phyloP scores from a whole-genome alignment of 305 asterid species.

The Striga hermonthica region DNA sequence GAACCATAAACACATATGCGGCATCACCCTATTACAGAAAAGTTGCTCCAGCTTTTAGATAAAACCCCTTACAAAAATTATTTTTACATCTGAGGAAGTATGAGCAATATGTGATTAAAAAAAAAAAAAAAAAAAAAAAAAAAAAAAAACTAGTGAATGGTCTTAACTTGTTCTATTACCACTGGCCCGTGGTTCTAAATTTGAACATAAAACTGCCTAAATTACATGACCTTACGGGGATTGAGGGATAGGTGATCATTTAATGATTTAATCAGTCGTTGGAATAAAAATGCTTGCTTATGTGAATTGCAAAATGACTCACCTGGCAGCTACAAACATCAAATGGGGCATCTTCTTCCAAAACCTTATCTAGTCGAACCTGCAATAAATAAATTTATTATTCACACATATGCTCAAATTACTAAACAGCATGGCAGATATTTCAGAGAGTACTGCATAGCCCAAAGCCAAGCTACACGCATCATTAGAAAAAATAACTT shows the following conservation, averaged over 20 bases:
- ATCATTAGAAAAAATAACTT: not conserved
- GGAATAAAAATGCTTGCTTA: not conserved
- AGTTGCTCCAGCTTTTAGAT: too few relatives aligned
- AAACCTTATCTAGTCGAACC: constrained; percentile 69
- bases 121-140: constrained; percentile 19
- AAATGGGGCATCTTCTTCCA: constrained; percentile 90
- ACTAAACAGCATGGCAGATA: not conserved
- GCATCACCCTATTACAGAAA: too few relatives aligned
- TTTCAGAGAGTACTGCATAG: constrained; percentile 5
- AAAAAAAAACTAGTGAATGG: not conserved
- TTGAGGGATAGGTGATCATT: not conserved
- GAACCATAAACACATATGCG: too few relatives aligned
- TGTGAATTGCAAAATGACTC: constrained; percentile 25
- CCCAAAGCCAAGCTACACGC: constrained; percentile 6
- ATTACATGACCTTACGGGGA: too few relatives aligned
- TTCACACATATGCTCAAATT: constrained; percentile 1
- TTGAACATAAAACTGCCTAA: too few relatives aligned
- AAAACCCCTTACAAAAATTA: too few relatives aligned
- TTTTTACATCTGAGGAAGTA: too few relatives aligned
- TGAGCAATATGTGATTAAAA: not conserved
- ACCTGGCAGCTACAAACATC: constrained; percentile 97
- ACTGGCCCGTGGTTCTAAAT: not conserved
- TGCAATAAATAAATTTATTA: constrained; percentile 36
- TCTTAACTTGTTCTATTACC: constrained; percentile 12
- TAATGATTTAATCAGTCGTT: constrained; percentile 1